Conservation (phyloP, 2,329 filamentous ascomycete genomes). For the Alternaria sp. region DNA sequence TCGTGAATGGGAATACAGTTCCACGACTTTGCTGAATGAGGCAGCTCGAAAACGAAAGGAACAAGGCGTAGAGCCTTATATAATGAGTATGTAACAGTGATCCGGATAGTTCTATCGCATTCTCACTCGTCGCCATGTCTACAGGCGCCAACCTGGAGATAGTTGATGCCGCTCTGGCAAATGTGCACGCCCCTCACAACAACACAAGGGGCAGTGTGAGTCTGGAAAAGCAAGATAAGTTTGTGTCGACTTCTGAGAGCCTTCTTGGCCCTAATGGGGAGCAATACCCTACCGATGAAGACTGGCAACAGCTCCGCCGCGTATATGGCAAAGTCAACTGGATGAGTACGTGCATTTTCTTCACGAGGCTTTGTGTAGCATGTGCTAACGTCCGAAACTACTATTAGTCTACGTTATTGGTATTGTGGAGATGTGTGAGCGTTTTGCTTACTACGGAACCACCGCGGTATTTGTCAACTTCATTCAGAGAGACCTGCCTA, state of each 20-base stretch:
- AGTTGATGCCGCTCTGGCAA: conserved; percentile 24
- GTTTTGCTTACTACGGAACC: conserved; percentile 44
- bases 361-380: not conserved
- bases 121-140: conserved; percentile 20
- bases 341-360: conserved; percentile 21
- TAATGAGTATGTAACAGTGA: not conserved
- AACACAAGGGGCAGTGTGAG: conserved; percentile 9
- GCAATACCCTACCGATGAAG: conserved; percentile 39
- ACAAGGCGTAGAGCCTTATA: conserved; percentile 8
- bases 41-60: conserved; percentile 22
- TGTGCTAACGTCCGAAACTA: not conserved
- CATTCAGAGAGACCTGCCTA: conserved; percentile 57
- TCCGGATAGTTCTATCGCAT: not conserved
- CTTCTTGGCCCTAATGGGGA: conserved; percentile 34
- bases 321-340: conserved; percentile 43
- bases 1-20: conserved; percentile 3
- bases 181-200: conserved; percentile 15
- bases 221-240: conserved; percentile 20
- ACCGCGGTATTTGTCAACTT: conserved; percentile 40
- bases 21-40: conserved; percentile 22
- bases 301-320: conserved; percentile 39
- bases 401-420: conserved; percentile 36
- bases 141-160: conserved; percentile 28
- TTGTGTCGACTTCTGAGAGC: conserved; percentile 14
- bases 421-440: conserved; percentile 42